Conservation (phyloP, 345 rosid species). For the Gossypium thurberi region DNA sequence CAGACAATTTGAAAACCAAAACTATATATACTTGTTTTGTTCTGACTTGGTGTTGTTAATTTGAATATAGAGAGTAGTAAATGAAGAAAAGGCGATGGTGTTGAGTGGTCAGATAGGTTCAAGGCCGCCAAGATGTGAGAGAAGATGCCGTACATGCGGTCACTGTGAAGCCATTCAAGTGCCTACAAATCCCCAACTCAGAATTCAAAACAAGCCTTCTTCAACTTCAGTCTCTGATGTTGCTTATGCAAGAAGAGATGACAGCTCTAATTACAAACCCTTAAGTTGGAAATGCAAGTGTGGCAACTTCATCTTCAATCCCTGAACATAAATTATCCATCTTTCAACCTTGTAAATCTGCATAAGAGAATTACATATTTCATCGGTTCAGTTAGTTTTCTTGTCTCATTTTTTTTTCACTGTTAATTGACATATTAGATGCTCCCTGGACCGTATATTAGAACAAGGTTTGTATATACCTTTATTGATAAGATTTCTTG, state of each 20-base stretch:
- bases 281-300: conserved; percentile 3
- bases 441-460: background rate
- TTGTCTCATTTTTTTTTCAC: too few species aligned
- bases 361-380: background rate
- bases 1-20: background rate
- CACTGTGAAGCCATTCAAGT: conserved; percentile 91
- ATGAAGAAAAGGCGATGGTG: conserved; percentile 27
- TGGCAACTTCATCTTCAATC: conserved; percentile 79
- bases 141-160: conserved; percentile 68
- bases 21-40: background rate
- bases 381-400: background rate
- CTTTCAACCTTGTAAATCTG: conserved; percentile 8
- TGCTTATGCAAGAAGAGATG: conserved; percentile 55
- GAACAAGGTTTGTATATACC: too few species aligned
- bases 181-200: conserved; percentile 62
- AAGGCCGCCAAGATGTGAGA: conserved; percentile 76
- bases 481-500: too few species aligned
- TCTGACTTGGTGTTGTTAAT: background rate
- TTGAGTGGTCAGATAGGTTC: conserved; percentile 74
- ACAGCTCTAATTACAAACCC: conserved; percentile 28
- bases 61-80: conserved; percentile 24
- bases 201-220: conserved; percentile 20
- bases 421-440: background rate
- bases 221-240: conserved; percentile 19
- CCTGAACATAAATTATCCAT: conserved; percentile 28